Base-by-base conservation (phyloP, 805 yeast species). In the Wickerhamiella alocasiicola region DNA sequence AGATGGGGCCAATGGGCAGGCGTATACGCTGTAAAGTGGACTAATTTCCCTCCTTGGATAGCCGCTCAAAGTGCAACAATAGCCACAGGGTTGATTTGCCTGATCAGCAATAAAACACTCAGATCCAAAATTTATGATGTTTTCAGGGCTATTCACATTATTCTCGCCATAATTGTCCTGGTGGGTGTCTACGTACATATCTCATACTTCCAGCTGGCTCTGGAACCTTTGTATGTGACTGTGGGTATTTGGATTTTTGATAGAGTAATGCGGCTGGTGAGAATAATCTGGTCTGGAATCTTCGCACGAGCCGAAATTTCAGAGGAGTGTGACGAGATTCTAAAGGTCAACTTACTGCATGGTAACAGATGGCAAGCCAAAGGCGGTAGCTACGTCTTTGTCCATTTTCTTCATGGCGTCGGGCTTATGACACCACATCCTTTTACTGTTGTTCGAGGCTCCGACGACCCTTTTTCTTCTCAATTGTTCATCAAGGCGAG, bases 211-310 rank as follows among this genome's bases (percentile, higher is more conserved):
- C 32, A 31, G 12, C 30, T 32, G n/a, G 41, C 41, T 6, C 37
- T 36, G 26, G 28, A 13, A 3, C 41, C 41, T 7, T 51, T 69
- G 17, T 74, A 71, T 42, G 68, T 73, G 5, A 54, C 76, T 6
- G 66, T 73, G 44, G 76, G 72, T 0, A 63, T 82, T 7, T 84
- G 94, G 94, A 66, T 63, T 2, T 64, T 73, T 47, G 93, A 84
- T 53, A 64, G 87, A 42, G 44, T 74, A 0, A 51, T 70, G 9
- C 67, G 94, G 46, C 43, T 76, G 7, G 59, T 66, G 2, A 67
- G 83, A 41, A 56, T 82, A 1, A 41, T 68, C 11, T 51, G 59
- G 25, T 75, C 76, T 49, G 93, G 93, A 3, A 37, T 54, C 1
- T 43, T 36, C 23, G 50, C 56, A 26, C 35, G 45, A 19, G 54